Percentiles rank a stretch among this genome's conserved stretches.
Evolutionary conservation across 148 eudicot species (phyloP).

Genomic region (Cornus kousa): DNA sequence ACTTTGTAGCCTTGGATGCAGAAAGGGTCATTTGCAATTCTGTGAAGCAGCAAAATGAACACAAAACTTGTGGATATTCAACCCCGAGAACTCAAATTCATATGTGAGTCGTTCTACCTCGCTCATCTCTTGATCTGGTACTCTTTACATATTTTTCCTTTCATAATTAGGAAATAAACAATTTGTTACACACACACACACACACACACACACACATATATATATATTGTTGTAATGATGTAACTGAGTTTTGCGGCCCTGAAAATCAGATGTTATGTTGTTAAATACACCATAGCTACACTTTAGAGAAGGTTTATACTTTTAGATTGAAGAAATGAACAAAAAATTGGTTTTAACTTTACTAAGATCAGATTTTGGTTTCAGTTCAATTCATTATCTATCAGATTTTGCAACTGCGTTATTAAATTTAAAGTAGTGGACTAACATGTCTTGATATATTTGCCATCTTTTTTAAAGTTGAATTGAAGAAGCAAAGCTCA

Average conservation of each 20-base stretch:
- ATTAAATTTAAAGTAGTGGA: background rate
- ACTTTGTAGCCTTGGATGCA: constrained; percentile 3
- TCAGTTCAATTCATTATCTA: too few species aligned
- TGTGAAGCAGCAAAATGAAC: constrained; percentile 35
- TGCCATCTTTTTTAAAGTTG: constrained; percentile 40
- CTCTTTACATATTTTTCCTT: background rate
- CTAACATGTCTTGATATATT: background rate
- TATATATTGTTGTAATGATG: too few species aligned
- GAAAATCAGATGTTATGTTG: background rate
- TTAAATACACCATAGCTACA: background rate
- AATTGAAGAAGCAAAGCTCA: constrained; percentile 72
- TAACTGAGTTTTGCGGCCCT: background rate
- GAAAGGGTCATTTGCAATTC: background rate
- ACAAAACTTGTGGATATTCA: constrained; percentile 56
- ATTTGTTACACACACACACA: too few species aligned
- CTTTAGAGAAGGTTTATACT: background rate
- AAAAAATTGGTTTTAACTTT: background rate
- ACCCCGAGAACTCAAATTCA: constrained; percentile 57
- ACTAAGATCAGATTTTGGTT: background rate
- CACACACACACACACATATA: background rate
- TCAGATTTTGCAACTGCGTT: background rate
- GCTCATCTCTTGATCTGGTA: background rate
- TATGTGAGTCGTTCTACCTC: constrained; percentile 30
- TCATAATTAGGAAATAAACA: background rate
- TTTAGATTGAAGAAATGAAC: background rate